Evolutionary conservation across 139 green algal genomes (phyloP).

Genomic region (Micractinium sp.): DNA sequence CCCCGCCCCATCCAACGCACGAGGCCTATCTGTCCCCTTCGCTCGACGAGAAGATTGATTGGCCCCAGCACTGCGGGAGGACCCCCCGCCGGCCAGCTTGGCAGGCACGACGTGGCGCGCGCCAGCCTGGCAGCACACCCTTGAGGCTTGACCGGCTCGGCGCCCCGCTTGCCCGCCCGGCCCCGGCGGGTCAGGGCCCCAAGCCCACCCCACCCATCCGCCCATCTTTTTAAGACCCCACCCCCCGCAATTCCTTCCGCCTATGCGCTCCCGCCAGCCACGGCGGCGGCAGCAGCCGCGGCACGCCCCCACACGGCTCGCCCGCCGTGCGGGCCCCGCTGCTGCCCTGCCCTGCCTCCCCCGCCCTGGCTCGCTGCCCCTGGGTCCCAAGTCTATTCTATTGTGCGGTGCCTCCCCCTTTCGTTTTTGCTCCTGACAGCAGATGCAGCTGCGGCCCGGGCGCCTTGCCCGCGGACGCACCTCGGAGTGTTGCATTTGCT

Average conservation of each 20-base stretch:
- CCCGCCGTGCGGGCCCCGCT: not conserved
- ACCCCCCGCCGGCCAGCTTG: not conserved
- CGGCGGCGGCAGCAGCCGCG: not conserved
- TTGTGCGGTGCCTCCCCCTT: not conserved
- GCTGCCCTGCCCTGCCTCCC: not conserved
- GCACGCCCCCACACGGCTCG: not conserved
- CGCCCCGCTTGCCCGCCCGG: not conserved
- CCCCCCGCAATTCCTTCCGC: not conserved
- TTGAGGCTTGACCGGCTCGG: too few relatives aligned
- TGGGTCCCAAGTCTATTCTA: not conserved
- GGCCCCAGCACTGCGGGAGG: not conserved
- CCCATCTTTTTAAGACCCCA: not conserved
- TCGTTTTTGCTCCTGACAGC: not conserved
- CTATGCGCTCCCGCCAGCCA: not conserved
- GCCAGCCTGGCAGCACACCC: not conserved
- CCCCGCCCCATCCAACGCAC: not conserved
- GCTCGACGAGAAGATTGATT: conserved; percentile 5
- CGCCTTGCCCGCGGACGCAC: conserved; percentile 6
- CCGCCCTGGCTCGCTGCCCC: not conserved
- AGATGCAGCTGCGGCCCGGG: conserved; percentile 7
- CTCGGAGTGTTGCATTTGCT: conserved; percentile 19
- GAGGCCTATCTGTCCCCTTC: conserved; percentile 8
- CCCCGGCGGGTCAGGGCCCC: not conserved
- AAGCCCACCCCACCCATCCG: not conserved
- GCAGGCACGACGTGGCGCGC: not conserved